These are phyloP conservation scores for Collybiopsis confluens DNA, from an alignment of 768 basidiomycete genomes.

Conservation along the genomic window DNA sequence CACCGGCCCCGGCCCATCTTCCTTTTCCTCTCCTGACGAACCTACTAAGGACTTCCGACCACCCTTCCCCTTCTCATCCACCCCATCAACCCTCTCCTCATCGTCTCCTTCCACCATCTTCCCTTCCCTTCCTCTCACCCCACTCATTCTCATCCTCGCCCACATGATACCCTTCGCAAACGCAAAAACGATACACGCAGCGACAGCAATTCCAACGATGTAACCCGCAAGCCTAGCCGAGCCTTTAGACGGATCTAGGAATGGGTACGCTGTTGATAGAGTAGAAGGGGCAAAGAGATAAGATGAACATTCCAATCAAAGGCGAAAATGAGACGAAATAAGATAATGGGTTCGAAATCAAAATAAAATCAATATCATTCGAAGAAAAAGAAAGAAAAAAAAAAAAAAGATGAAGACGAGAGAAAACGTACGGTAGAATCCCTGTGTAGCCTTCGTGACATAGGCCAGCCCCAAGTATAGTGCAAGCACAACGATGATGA, in stretches of 20 bases:
- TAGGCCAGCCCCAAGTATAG: constrained; percentile 67
- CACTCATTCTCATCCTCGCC: too few species aligned
- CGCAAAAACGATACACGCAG: constrained; percentile 46
- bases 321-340: too few species aligned
- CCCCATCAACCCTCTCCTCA: too few species aligned
- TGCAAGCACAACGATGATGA: constrained; percentile 45
- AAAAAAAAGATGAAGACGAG: not conserved
- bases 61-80: too few species aligned
- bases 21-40: too few species aligned
- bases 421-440: constrained; percentile 54
- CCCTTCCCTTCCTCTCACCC: too few species aligned
- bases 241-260: constrained; percentile 52
- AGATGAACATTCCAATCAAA: too few species aligned
- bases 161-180: constrained; percentile 21
- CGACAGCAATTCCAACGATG: constrained; percentile 55
- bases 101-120: too few species aligned
- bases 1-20: too few species aligned
- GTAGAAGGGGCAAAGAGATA: not conserved
- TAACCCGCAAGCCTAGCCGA: constrained; percentile 50
- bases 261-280: constrained; percentile 49
- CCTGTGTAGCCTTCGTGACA: constrained; percentile 55
- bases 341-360: too few species aligned
- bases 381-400: constrained; percentile 2
- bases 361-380: not conserved
- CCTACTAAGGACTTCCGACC: too few species aligned